Percentiles rank a stretch among this genome's conserved stretches.
Evolutionary conservation across 345 rosid genomes (phyloP).

Genomic region (Eucalyptus sp.): DNA sequence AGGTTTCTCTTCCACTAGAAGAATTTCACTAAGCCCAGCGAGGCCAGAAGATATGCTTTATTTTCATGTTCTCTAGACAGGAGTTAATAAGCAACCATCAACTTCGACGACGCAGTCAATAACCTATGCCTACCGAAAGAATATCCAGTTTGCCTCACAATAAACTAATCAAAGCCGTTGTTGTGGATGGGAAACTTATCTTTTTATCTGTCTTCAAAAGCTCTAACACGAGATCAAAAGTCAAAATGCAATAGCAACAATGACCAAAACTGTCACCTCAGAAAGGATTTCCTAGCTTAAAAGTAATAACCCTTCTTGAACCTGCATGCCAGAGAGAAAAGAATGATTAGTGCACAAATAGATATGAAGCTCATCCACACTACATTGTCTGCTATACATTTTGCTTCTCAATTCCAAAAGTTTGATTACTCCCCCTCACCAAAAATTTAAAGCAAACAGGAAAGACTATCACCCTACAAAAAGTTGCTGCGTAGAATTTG

Average conservation of each 20-base stretch:
- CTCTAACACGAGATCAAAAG: background rate
- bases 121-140: background rate
- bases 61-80: background rate
- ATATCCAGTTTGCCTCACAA: background rate
- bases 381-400: background rate
- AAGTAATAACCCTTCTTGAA: background rate
- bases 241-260: background rate
- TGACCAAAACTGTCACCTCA: background rate
- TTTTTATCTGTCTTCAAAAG: background rate
- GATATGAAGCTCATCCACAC: background rate
- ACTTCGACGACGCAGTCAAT: background rate
- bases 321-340: background rate
- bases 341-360: background rate
- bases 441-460: background rate
- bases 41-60: background rate
- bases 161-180: background rate
- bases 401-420: background rate
- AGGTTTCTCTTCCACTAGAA: background rate
- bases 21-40: background rate
- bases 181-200: background rate
- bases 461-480: background rate
- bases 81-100: background rate
- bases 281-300: background rate
- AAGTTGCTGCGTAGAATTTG: background rate
- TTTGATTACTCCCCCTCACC: background rate